Evolutionary conservation across 169 alveolate genomes (phyloP).

Genomic region (Cryptosporidium viatorum): DNA sequence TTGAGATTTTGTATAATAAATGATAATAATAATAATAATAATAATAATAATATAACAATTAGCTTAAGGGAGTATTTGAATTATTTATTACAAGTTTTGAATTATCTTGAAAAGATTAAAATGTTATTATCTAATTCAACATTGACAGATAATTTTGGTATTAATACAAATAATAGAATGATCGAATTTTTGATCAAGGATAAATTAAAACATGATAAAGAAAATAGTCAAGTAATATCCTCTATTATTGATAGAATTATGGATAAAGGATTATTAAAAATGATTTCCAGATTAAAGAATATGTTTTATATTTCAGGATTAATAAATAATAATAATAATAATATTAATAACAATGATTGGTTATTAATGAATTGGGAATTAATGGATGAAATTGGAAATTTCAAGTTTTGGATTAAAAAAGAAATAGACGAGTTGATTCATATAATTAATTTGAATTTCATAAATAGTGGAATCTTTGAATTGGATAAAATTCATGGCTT

Average conservation of each 20-base stretch:
- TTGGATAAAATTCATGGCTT: neutral
- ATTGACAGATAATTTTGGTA: neutral
- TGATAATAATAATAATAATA: neutral
- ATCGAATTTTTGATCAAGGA: neutral
- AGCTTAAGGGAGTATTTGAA: neutral
- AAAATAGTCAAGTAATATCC: neutral
- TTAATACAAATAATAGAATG: neutral
- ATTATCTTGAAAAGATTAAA: neutral
- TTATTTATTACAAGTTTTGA: neutral
- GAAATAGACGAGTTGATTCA: neutral
- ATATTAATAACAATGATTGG: neutral
- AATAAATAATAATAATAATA: neutral
- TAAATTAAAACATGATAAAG: neutral
- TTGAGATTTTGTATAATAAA: neutral
- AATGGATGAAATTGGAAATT: neutral
- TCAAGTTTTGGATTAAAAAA: neutral
- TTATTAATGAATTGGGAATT: neutral
- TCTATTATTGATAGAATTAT: neutral
- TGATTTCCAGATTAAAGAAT: neutral
- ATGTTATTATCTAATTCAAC: neutral
- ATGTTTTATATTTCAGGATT: slow-evolving; percentile 9
- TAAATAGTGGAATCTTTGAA: neutral
- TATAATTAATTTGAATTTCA: neutral
- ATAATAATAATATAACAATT: neutral
- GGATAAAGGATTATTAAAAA: neutral